Base-by-base conservation (phyloP, 495 filamentous ascomycete genomes). In the Extremus antarcticus region DNA sequence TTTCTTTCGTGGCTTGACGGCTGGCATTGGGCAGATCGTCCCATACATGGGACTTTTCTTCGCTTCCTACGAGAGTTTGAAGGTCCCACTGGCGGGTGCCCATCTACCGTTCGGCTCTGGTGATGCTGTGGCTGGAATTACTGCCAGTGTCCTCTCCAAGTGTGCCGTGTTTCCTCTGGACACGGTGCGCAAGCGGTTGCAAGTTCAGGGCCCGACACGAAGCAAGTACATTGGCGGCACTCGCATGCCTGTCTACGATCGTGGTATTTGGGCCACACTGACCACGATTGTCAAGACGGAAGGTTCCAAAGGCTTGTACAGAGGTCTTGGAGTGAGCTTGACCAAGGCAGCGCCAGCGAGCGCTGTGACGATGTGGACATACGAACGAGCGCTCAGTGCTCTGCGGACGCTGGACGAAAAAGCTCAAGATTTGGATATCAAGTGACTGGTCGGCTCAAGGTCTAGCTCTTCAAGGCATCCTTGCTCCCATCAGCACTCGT, bases 11-110 rank as follows among this genome's bases (percentile, higher is more conserved):
- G 92, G 92, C 0, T 73, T 92, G 23, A 77, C 77, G 0, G 88
- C 92, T 0, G 88, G 81, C 0, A 73, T 97, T 21, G 82, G 72
- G 16, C 90, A 95, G 71, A 87, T 98, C 38, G 80, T 96, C 19
- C 92, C 92, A 2, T 91, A 90, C 66, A 98, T 97, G 90, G 94
- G 94, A 1, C 66, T 94, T 3, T 97, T 98, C 72, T 98, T 98
- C 72, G 80, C 86, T 35, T 76, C 79, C 43, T 97, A 97, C 72
- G 94, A 97, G 69, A 45, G 54, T 4, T 65, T 86, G 32, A 73
- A 83, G 1, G 67, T 90, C 24, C 83, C 88, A 1, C 43, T 70
- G n/a, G 54, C 67, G 3, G 56, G 22, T 29, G 43, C 66, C 1
- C 41, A 56, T 0, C 59, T 72, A 13, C 68, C 69, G 0, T 83